Evolutionary conservation across 2,329 filamentous ascomycete species (phyloP).

Genomic region (Fusarium pseudograminearum): DNA sequence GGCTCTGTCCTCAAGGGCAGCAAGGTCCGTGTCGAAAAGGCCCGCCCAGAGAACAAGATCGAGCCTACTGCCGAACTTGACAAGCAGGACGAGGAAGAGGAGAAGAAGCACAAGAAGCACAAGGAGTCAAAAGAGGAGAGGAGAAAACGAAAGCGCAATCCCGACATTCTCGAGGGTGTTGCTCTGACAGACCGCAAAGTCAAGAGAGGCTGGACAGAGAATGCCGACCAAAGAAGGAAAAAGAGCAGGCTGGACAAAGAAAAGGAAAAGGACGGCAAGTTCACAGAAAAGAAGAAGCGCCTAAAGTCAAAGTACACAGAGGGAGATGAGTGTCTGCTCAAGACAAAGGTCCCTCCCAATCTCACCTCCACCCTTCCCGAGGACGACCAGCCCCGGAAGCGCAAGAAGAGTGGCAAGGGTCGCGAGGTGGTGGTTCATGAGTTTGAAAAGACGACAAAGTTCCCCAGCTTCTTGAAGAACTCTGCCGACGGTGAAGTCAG

Average conservation of each 20-base stretch:
- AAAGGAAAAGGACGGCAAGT: conserved; percentile 60
- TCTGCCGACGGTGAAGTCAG: conserved; percentile 48
- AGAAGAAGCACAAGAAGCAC: conserved; percentile 52
- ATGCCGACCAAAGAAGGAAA: conserved; percentile 62
- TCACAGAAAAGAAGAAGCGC: conserved; percentile 68
- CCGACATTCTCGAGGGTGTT: conserved; percentile 71
- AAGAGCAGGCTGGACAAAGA: conserved; percentile 62
- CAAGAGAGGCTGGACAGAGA: conserved; percentile 89
- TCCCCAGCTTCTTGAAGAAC: conserved; percentile 82
- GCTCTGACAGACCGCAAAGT: conserved; percentile 82
- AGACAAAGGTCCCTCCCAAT: conserved; percentile 74
- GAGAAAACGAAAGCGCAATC: conserved; percentile 65
- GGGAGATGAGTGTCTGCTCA: conserved; percentile 85
- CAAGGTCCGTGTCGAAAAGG: conserved; percentile 87
- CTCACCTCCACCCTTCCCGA: conserved; percentile 58
- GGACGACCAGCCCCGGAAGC: conserved; percentile 64
- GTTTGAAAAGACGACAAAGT: conserved; percentile 85
- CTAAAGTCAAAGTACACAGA: conserved; percentile 84
- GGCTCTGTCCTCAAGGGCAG: conserved; percentile 84
- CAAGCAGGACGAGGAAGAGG: conserved; percentile 46
- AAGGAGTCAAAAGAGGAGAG: conserved; percentile 54
- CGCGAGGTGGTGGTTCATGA: conserved; percentile 82
- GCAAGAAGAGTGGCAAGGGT: conserved; percentile 64
- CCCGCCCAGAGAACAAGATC: conserved; percentile 67
- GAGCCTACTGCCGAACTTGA: conserved; percentile 53